Evolutionary conservation across 1,284 basidiomycete species (phyloP).

Genomic region (Cutaneotrichosporon sp.): DNA sequence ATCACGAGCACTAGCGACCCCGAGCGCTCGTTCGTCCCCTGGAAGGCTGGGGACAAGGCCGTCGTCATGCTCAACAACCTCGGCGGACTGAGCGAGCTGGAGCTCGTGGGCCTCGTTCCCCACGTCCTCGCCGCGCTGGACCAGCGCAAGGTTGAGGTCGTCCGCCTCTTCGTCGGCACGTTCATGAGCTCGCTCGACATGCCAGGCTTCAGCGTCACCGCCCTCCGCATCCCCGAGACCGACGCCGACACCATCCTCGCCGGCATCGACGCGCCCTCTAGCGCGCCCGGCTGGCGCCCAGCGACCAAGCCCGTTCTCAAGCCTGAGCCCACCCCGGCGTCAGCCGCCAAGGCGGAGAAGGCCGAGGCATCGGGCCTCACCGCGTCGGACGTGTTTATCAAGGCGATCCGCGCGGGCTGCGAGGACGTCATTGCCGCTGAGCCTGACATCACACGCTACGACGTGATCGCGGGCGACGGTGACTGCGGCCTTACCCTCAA

Average conservation of each 20-base stretch:
- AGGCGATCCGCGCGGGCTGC: constrained; percentile 65
- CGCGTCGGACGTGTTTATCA: constrained; percentile 31
- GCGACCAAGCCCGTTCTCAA: constrained; percentile 14
- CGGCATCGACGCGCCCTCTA: constrained; percentile 72
- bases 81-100: constrained; percentile 83
- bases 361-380: constrained; percentile 15
- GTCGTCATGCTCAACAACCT: constrained; percentile 58
- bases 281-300: constrained; percentile 72
- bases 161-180: constrained; percentile 71
- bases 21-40: constrained; percentile 83
- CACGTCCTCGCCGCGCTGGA: constrained; percentile 58
- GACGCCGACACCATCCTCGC: constrained; percentile 64
- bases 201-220: constrained; percentile 89
- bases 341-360: not conserved
- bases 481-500: constrained; percentile 83
- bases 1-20: constrained; percentile 72
- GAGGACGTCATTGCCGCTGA: constrained; percentile 72
- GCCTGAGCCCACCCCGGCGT: constrained; percentile 16
- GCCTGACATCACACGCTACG: constrained; percentile 84
- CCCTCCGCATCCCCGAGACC: constrained; percentile 71
- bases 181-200: constrained; percentile 94
- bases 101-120: constrained; percentile 65
- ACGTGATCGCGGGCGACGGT: constrained; percentile 64
- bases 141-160: constrained; percentile 61
- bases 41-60: constrained; percentile 65